Evolutionary conservation across 768 basidiomycete genomes (phyloP).

Genomic region (Calocera viscosa): DNA sequence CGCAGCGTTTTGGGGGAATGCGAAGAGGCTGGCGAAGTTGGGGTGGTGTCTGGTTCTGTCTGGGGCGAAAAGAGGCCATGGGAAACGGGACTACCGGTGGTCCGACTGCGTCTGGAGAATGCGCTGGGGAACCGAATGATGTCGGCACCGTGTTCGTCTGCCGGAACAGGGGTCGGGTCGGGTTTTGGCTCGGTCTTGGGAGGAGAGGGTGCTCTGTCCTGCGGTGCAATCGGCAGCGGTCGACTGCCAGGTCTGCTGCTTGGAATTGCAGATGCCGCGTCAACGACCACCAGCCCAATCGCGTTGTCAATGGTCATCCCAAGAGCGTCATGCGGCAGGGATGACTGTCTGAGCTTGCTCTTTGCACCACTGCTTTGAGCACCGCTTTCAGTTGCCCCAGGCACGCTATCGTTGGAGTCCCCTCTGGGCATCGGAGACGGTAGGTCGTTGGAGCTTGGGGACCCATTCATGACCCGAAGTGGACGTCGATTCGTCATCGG

Average conservation of each 20-base stretch:
- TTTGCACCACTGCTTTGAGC: background rate
- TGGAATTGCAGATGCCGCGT: background rate
- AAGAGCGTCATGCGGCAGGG: background rate
- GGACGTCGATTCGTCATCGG: background rate
- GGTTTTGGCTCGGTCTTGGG: background rate
- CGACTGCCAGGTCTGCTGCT: background rate
- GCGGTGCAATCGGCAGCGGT: background rate
- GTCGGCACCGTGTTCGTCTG: background rate
- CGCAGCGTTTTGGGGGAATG: background rate
- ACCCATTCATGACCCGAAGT: background rate
- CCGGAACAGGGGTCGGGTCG: background rate
- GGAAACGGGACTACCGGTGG: background rate
- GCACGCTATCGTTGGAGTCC: background rate
- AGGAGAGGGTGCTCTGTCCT: background rate
- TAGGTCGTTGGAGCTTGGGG: background rate
- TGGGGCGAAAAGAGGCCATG: background rate
- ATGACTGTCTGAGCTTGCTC: conserved; percentile 1
- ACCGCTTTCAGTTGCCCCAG: background rate
- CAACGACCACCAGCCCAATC: background rate
- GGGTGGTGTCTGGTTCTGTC: background rate
- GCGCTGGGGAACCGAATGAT: conserved; percentile 4
- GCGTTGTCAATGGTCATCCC: background rate
- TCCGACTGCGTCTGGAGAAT: background rate
- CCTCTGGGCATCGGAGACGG: background rate
- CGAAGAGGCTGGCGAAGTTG: background rate